These are phyloP conservation scores for Solanum infundibuliforme DNA, from an alignment of 257 asterid species.

Conservation along the genomic window DNA sequence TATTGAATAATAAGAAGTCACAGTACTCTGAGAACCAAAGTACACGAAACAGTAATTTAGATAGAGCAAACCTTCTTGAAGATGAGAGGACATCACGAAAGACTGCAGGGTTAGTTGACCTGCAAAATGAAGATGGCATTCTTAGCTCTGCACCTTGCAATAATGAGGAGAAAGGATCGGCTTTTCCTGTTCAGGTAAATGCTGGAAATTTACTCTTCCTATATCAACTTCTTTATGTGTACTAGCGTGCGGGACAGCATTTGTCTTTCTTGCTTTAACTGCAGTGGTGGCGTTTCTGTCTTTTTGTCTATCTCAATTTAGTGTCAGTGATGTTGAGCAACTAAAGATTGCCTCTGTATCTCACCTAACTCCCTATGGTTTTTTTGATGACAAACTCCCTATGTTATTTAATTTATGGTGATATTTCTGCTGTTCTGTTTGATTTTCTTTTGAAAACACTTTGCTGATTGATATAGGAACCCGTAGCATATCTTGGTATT, in stretches of 20 bases:
- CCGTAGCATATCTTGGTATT: neutral
- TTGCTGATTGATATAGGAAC: neutral
- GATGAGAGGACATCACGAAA: conserved; percentile 13
- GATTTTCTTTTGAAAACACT: neutral
- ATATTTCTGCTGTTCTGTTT: neutral
- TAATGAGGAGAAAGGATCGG: conserved; percentile 62
- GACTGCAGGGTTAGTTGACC: neutral
- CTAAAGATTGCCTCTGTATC: neutral
- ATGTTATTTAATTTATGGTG: neutral
- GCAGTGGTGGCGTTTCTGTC: neutral
- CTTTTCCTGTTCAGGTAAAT: conserved; percentile 69
- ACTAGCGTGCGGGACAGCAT: neutral
- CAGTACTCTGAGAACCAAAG: conserved; percentile 14
- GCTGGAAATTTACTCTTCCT: neutral
- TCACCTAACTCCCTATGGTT: neutral
- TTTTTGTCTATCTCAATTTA: neutral
- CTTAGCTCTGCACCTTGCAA: conserved; percentile 23
- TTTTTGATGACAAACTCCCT: neutral
- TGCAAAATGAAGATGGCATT: neutral
- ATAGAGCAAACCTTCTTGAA: conserved; percentile 12
- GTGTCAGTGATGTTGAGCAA: neutral
- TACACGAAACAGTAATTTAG: conserved; percentile 15
- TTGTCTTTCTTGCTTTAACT: neutral
- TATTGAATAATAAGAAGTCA: conserved; percentile 20
- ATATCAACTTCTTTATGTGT: neutral